A percentile compares a stretch with the other conserved stretches of the same genome.
These are phyloP conservation scores for Phytopythium litorale DNA, from an alignment of 352 stramenopile species.

Conservation along the genomic window DNA sequence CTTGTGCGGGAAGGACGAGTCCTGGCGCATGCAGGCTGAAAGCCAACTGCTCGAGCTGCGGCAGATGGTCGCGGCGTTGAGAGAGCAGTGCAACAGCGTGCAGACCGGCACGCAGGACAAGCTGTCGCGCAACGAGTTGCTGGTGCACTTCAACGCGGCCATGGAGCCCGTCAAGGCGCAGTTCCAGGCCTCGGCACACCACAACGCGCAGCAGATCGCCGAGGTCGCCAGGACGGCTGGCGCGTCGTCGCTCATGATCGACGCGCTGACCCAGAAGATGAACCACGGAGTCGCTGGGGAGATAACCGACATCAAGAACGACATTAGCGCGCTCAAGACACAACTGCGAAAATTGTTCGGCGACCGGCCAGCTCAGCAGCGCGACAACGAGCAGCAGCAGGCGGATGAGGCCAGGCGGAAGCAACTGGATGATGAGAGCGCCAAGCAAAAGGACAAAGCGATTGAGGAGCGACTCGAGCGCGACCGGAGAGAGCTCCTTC, in stretches of 20 bases:
- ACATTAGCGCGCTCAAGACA: slow-evolving; percentile 54
- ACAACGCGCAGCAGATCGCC: slow-evolving; percentile 71
- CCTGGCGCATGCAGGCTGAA: slow-evolving; percentile 80
- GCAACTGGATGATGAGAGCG: slow-evolving; percentile 11
- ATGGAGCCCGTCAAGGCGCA: slow-evolving; percentile 81
- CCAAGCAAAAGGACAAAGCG: slow-evolving; percentile 13
- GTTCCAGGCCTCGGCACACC: slow-evolving; percentile 64
- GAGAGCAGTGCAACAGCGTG: slow-evolving; percentile 63
- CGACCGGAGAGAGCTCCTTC: slow-evolving; percentile 12
- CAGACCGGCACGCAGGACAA: slow-evolving; percentile 71
- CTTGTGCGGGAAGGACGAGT: slow-evolving; percentile 82
- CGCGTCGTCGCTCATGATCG: slow-evolving; percentile 52
- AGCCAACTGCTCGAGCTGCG: slow-evolving; percentile 77
- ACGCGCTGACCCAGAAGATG: slow-evolving; percentile 60
- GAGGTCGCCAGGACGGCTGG: slow-evolving; percentile 58
- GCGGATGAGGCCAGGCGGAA: background rate
- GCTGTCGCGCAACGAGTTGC: slow-evolving; percentile 59
- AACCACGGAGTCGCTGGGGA: slow-evolving; percentile 55
- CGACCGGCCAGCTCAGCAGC: background rate
- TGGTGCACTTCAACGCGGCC: slow-evolving; percentile 78
- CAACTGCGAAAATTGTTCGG: slow-evolving; percentile 31
- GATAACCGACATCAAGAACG: slow-evolving; percentile 39
- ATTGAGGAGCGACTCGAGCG: background rate
- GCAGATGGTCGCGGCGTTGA: slow-evolving; percentile 62
- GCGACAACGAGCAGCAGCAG: slow-evolving; percentile 4